phyloP scores from a whole-genome alignment of 148 eudicot species.

The Vaccinium vitisidaea region DNA sequence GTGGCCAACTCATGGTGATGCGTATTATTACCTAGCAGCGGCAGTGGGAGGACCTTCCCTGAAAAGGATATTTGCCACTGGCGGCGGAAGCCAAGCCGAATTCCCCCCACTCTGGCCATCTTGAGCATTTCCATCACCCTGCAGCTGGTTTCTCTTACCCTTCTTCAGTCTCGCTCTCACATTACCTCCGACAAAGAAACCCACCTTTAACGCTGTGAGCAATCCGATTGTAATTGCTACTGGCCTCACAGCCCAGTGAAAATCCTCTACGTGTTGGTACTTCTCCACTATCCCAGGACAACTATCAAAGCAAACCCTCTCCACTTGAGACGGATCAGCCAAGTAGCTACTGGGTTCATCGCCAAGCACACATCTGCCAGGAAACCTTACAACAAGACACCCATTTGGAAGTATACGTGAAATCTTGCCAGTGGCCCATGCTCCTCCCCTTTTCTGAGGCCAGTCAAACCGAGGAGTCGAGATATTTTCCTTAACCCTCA shows the following conservation, averaged over 20 bases:
- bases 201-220: conserved; percentile 45
- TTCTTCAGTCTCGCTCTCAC: conserved; percentile 39
- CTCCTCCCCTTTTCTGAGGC: conserved; percentile 53
- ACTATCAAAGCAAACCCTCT: conserved; percentile 55
- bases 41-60: conserved; percentile 46
- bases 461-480: conserved; percentile 72
- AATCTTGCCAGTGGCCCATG: conserved; percentile 79
- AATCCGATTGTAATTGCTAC: conserved; percentile 60
- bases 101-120: conserved; percentile 48
- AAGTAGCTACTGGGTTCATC: conserved; percentile 34
- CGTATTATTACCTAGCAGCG: conserved; percentile 36
- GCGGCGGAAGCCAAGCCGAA: conserved; percentile 55
- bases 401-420: conserved; percentile 67
- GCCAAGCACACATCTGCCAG: conserved; percentile 53
- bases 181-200: conserved; percentile 50
- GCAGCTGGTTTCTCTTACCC: conserved; percentile 24
- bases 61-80: conserved; percentile 57
- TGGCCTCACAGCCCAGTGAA: conserved; percentile 89
- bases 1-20: too few relatives aligned
- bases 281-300: conserved; percentile 65
- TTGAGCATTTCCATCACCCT: conserved; percentile 21
- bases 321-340: conserved; percentile 87
- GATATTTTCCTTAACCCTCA: conserved; percentile 50
- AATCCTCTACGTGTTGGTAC: conserved; percentile 76
- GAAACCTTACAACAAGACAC: conserved; percentile 67